A percentile compares a stretch with the other conserved stretches of the same genome.
Evolutionary conservation across 306 rosid species (phyloP).

Genomic region (Quercus mongolica): DNA sequence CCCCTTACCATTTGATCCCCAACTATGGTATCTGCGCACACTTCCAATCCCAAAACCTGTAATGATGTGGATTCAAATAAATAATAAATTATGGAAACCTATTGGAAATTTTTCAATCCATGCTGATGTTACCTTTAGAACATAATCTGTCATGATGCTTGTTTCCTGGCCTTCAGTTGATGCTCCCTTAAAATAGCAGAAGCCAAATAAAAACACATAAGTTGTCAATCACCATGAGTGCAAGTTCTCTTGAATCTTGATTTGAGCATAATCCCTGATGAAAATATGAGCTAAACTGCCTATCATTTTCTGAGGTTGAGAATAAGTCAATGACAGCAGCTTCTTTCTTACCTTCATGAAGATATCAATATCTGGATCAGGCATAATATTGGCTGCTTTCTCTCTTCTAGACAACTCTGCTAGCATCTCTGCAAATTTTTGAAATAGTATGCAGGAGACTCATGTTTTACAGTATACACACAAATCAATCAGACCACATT

Average conservation of each 20-base stretch:
- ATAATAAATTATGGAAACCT: neutral
- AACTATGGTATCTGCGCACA: conserved; percentile 42
- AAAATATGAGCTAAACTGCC: too few species aligned
- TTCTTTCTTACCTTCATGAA: conserved; percentile 42
- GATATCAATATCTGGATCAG: conserved; percentile 48
- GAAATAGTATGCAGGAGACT: neutral
- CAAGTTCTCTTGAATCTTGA: too few species aligned
- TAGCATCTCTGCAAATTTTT: conserved; percentile 32
- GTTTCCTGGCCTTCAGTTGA: conserved; percentile 31
- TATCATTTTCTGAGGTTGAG: too few species aligned
- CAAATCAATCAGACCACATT: too few species aligned
- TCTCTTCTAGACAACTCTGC: conserved; percentile 52
- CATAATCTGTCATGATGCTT: conserved; percentile 36
- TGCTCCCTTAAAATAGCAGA: conserved; percentile 23
- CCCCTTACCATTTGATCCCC: conserved; percentile 46
- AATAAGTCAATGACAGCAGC: neutral
- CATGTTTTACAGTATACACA: too few species aligned
- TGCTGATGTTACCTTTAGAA: conserved; percentile 28
- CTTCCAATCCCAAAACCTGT: conserved; percentile 45
- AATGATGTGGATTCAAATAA: neutral
- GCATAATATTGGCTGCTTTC: conserved; percentile 39
- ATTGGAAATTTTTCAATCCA: neutral
- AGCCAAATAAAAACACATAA: neutral
- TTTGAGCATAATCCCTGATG: too few species aligned
- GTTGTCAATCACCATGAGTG: too few species aligned